A percentile compares a stretch with the other conserved stretches of the same genome.
Evolutionary conservation across 2,329 filamentous ascomycete species (phyloP).

Genomic region (Trichophyton benhamiae): DNA sequence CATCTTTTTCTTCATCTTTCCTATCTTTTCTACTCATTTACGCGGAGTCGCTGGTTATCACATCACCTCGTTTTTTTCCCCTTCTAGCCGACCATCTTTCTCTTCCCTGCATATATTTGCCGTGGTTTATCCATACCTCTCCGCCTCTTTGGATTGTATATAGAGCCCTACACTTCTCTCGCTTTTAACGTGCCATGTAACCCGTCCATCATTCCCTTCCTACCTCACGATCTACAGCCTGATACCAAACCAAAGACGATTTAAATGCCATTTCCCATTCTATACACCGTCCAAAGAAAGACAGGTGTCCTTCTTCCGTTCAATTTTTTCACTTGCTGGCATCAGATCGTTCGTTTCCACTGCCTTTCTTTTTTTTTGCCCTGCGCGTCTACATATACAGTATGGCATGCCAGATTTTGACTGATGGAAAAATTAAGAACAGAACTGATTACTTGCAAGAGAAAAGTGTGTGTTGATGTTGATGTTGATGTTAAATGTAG

Average conservation of each 20-base stretch:
- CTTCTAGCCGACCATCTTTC: not conserved
- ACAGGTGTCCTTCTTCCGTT: no score
- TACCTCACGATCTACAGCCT: not conserved
- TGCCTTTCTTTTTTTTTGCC: no score
- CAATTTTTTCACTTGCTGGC: no score
- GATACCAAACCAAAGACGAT: no score
- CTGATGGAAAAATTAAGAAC: not conserved
- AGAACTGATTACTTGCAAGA: not conserved
- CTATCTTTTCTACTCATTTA: not conserved
- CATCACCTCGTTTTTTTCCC: not conserved
- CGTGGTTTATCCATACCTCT: not conserved
- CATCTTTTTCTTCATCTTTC: not conserved
- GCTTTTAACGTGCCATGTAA: not conserved
- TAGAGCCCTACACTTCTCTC: not conserved
- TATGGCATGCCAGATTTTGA: not conserved
- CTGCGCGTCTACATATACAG: not conserved
- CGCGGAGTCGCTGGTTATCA: not conserved
- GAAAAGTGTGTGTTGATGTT: not conserved
- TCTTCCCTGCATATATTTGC: slow-evolving; percentile 1
- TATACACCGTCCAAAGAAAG: no score
- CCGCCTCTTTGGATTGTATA: not conserved
- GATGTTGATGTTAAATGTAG: not conserved
- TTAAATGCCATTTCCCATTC: no score
- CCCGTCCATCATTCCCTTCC: not conserved
- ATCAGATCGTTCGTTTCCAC: no score